Evolutionary conservation across 768 basidiomycete species (phyloP).

Genomic region (Chalciporus pseudorubinellus): DNA sequence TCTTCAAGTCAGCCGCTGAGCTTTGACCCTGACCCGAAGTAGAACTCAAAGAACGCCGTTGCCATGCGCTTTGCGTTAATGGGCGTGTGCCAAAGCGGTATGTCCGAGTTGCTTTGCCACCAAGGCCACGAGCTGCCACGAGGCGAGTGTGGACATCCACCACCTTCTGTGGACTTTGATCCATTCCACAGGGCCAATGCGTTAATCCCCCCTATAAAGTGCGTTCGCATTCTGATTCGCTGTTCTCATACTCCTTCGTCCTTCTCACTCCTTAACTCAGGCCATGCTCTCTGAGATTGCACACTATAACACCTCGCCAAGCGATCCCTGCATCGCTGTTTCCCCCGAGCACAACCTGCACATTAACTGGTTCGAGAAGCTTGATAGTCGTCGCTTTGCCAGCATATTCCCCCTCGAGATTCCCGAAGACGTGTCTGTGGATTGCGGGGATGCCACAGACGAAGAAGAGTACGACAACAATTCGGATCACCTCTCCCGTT

Average conservation of each 20-base stretch:
- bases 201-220: slow-evolving; percentile 21
- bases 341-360: background rate
- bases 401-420: slow-evolving; percentile 17
- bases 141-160: slow-evolving; percentile 14
- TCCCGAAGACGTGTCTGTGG: slow-evolving; percentile 2
- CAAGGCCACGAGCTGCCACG: slow-evolving; percentile 16
- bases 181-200: slow-evolving; percentile 26
- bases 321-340: slow-evolving; percentile 2
- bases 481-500: slow-evolving; percentile 10
- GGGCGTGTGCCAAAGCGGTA: background rate
- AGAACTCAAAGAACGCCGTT: background rate
- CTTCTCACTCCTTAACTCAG: background rate
- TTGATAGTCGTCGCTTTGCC: slow-evolving; percentile 30
- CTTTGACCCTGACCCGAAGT: background rate
- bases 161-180: slow-evolving; percentile 19
- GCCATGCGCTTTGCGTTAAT: background rate
- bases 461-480: slow-evolving; percentile 11
- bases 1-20: background rate
- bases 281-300: slow-evolving; percentile 10
- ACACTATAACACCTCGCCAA: slow-evolving; percentile 2
- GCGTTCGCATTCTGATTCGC: background rate
- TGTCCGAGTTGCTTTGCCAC: slow-evolving; percentile 12
- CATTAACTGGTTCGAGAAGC: background rate
- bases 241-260: slow-evolving; percentile 1
- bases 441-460: slow-evolving; percentile 7